Conservation (phyloP, 176 grass and related monocot genomes). For the Carex pumila region DNA sequence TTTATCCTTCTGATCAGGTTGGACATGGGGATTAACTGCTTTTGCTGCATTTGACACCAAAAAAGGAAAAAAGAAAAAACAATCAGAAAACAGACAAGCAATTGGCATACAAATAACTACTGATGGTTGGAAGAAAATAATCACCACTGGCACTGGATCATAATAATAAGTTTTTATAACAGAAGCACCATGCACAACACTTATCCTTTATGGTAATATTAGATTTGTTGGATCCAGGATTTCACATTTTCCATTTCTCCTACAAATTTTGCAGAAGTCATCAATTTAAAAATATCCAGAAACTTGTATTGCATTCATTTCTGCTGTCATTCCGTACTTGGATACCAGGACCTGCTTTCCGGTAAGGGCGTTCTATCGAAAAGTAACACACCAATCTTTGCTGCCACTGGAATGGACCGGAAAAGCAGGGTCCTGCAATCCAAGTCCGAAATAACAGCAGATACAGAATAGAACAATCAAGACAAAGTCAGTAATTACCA, state of each 20-base stretch:
- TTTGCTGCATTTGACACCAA: slow-evolving; percentile 22
- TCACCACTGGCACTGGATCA: neutral
- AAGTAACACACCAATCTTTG: slow-evolving; percentile 2
- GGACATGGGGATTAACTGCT: slow-evolving; percentile 1
- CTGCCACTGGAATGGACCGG: neutral
- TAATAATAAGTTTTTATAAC: neutral
- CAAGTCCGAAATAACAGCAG: slow-evolving; percentile 7
- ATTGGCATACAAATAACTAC: neutral
- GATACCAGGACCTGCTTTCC: neutral
- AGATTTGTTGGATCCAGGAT: neutral
- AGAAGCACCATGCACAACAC: neutral
- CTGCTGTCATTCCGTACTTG: neutral
- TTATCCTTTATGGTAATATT: neutral
- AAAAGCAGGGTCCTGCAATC: slow-evolving; percentile 21
- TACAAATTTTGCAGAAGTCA: neutral
- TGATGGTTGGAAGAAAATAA: neutral
- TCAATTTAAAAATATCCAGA: neutral
- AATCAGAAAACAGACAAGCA: neutral
- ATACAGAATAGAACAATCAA: neutral
- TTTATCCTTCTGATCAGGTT: slow-evolving; percentile 37
- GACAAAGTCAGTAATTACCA: neutral
- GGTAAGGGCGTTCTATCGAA: neutral
- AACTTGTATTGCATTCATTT: neutral
- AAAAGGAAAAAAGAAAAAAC: slow-evolving; percentile 22
- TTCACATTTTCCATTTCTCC: neutral